Evolutionary conservation across 2,329 filamentous ascomycete species (phyloP), one percentile per base, ranked within the genome.

Genomic region (Neofusicoccum sp.): DNA sequence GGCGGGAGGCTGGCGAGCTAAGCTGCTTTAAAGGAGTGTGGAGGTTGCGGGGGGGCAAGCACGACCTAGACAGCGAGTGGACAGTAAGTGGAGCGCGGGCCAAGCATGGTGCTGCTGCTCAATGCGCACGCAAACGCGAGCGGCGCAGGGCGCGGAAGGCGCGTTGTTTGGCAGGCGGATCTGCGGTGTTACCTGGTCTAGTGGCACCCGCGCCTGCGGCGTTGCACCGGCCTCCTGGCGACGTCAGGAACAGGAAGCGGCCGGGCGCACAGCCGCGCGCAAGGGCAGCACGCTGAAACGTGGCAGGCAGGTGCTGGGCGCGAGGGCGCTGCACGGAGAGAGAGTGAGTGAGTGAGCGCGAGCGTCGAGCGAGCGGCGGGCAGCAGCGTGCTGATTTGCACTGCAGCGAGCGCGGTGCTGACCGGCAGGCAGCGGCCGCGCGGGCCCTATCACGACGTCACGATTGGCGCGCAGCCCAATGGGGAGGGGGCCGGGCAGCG

Each of bases 171-270:
- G 51, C 51, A 38, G 36, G 33, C 26, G 36, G 36, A 56, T 56
- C 51, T 56, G 51, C 51, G 8, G 51, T 56, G 51, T 11, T 7
- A 56, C 51, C 36, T 14, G 2, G 31, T 12, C 24, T 30, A 34
- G 24, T 40, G 40, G 16, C 48, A 40, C 48, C 31, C 51, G 51
- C 51, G 51, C 51, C 40, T 56, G 51, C n/a, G n/a, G n/a, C 8
- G 51, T 56, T 9, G 51, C 51, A 56, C 51, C 38, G 36, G 4
- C 28, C 38, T 43, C 51, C 51, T 56, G 31, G 41, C 36, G 36
- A 56, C 51, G 16, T 56, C 51, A 56, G 51, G 51, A 56, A 56
- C 51, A 56, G 51, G 51, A 56, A 56, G 38, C 51, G n/a, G 48
- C 33, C n/a, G 28, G 33, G 45, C 33, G 12, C 48, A 28, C 20